phyloP scores from a whole-genome alignment of 768 basidiomycete genomes.

The Lentinula aciculospora region DNA sequence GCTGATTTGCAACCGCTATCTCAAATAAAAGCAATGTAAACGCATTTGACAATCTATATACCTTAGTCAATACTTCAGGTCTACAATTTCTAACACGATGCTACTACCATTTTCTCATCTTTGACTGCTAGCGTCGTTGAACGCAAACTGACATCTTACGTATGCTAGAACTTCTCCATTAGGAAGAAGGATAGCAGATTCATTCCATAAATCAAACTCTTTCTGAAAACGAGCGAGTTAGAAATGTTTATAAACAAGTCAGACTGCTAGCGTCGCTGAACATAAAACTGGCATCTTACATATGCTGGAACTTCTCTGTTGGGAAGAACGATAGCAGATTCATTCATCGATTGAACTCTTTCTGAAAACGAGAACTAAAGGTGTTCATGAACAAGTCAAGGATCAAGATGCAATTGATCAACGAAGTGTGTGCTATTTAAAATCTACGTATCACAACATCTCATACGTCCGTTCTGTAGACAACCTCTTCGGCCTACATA shows the following conservation, averaged over 20 bases:
- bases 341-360: background rate
- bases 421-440: constrained; percentile 1
- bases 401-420: background rate
- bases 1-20: background rate
- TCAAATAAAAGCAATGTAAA: background rate
- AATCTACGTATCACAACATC: background rate
- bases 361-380: background rate
- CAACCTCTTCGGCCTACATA: background rate
- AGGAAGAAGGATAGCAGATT: background rate
- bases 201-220: background rate
- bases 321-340: background rate
- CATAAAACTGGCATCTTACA: constrained; percentile 2
- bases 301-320: background rate
- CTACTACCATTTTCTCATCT: background rate
- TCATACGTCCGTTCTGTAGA: background rate
- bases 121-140: background rate
- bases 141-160: constrained; percentile 1
- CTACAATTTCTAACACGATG: too few species aligned
- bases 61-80: background rate
- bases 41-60: background rate
- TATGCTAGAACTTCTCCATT: background rate
- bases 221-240: background rate
- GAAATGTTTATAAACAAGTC: too few species aligned
- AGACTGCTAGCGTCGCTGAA: background rate
- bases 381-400: background rate